A percentile compares a stretch with the other conserved stretches of the same genome.
Conservation (phyloP, 495 filamentous ascomycete genomes). For the Penicillium diatomitis region DNA sequence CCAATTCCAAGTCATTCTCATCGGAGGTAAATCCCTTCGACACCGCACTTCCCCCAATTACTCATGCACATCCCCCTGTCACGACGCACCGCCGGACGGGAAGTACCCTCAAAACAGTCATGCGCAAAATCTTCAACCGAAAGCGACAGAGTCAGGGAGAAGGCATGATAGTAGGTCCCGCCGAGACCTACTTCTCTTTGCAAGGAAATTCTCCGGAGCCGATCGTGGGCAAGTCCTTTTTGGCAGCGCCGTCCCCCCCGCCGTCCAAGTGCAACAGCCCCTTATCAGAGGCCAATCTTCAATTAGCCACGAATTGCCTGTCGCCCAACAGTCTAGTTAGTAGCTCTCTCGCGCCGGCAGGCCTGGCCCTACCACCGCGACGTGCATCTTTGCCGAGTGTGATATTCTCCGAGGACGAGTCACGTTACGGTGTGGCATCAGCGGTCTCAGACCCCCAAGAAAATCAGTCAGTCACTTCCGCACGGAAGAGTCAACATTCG, state of each 20-base stretch:
- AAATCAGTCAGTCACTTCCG: slow-evolving; percentile 7
- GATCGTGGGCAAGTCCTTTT: slow-evolving; percentile 5
- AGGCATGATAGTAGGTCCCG: slow-evolving; percentile 19
- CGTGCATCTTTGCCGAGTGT: slow-evolving; percentile 38
- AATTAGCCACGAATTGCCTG: slow-evolving; percentile 13
- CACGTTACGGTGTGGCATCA: slow-evolving; percentile 21
- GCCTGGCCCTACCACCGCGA: slow-evolving; percentile 20
- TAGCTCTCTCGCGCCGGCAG: slow-evolving; percentile 14
- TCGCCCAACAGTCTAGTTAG: slow-evolving; percentile 17
- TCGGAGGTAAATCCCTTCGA: slow-evolving; percentile 16
- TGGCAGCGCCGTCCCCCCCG: slow-evolving; percentile 16
- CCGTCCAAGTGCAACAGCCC: slow-evolving; percentile 22
- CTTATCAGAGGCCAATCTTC: slow-evolving; percentile 14
- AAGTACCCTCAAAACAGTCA: slow-evolving; percentile 38
- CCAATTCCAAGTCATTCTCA: slow-evolving; percentile 9
- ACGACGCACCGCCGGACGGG: slow-evolving; percentile 30
- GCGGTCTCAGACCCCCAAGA: slow-evolving; percentile 21
- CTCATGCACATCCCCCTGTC: slow-evolving; percentile 11
- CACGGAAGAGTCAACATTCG: slow-evolving; percentile 11
- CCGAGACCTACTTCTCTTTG: slow-evolving; percentile 8
- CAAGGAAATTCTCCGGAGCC: slow-evolving; percentile 1
- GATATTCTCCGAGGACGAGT: slow-evolving; percentile 35
- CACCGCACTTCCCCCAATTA: slow-evolving; percentile 21
- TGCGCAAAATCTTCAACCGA: slow-evolving; percentile 39
- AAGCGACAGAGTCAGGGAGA: slow-evolving; percentile 33